Percentiles rank a stretch among this genome's conserved stretches.
Evolutionary conservation across 2,329 filamentous ascomycete genomes (phyloP).

Genomic region (Botrytis tulipae): DNA sequence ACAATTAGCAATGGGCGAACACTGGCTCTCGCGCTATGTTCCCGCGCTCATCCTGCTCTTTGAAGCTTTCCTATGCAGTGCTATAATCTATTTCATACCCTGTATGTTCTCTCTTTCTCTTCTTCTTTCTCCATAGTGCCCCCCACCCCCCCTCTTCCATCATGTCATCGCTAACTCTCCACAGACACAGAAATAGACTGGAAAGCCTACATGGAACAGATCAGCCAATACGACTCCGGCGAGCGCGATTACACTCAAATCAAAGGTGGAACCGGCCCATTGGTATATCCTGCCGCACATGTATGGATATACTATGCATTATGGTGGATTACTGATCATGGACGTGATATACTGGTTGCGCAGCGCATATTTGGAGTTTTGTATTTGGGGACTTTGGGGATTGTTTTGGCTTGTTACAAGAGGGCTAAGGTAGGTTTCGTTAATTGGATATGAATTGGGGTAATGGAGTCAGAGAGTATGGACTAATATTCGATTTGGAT

Average conservation of each 20-base stretch:
- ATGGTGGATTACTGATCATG: conserved; percentile 73
- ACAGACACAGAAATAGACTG: conserved; percentile 97
- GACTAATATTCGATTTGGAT: conserved; percentile 17
- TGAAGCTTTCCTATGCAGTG: conserved; percentile 35
- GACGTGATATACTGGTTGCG: conserved; percentile 73
- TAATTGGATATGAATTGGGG: not conserved
- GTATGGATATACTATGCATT: conserved; percentile 85
- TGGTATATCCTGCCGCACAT: conserved; percentile 93
- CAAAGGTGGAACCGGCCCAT: conserved; percentile 81
- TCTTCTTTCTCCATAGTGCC: too few relatives aligned
- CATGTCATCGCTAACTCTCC: not conserved
- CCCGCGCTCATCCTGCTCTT: conserved; percentile 30
- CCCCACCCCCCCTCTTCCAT: not conserved
- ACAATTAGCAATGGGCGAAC: conserved; percentile 32
- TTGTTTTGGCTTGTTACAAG: conserved; percentile 83
- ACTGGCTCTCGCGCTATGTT: conserved; percentile 35
- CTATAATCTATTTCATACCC: conserved; percentile 35
- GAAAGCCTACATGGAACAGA: conserved; percentile 94
- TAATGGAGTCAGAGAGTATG: not conserved
- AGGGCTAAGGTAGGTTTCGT: conserved; percentile 58
- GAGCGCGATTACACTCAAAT: conserved; percentile 88
- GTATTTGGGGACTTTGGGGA: conserved; percentile 71
- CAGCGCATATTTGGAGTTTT: conserved; percentile 79
- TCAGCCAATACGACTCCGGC: conserved; percentile 73
- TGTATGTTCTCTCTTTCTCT: conserved; percentile 28